Conservation (phyloP, 1,284 basidiomycete genomes). For the Puccinia coronata region DNA sequence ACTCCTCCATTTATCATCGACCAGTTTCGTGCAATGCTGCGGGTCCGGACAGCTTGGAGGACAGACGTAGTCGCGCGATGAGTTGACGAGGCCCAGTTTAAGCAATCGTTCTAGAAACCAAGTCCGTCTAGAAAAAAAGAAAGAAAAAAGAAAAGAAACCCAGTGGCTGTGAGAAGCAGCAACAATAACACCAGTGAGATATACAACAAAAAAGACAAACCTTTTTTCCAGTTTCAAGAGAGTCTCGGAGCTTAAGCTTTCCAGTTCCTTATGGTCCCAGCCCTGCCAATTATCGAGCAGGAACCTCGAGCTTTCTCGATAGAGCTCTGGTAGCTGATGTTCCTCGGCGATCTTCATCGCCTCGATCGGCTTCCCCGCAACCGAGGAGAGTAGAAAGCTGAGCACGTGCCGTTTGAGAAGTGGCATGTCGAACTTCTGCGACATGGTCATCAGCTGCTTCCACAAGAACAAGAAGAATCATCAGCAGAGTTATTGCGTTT, state of each 20-base stretch:
- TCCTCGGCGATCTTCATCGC: conserved; percentile 75
- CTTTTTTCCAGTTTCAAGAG: conserved; percentile 82
- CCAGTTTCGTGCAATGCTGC: conserved; percentile 72
- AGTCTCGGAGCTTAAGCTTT: conserved; percentile 74
- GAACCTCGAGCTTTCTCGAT: conserved; percentile 82
- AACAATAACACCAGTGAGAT: neutral
- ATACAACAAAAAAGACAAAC: conserved; percentile 59
- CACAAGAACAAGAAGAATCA: neutral
- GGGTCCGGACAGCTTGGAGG: conserved; percentile 78
- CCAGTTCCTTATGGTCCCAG: conserved; percentile 71
- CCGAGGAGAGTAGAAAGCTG: conserved; percentile 82
- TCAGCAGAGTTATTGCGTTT: no score
- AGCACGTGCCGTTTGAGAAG: conserved; percentile 76
- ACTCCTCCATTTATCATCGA: conserved; percentile 89
- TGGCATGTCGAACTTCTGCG: conserved; percentile 79
- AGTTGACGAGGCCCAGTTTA: conserved; percentile 80
- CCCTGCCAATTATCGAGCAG: conserved; percentile 71
- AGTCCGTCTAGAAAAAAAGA: conserved; percentile 65
- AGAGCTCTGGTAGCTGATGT: conserved; percentile 66
- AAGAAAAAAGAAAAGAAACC: neutral
- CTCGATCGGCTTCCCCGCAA: conserved; percentile 83
- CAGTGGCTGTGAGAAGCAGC: neutral
- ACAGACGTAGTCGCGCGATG: conserved; percentile 79
- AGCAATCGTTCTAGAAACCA: conserved; percentile 93
- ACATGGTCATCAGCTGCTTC: conserved; percentile 68